Conservation (phyloP, 352 stramenopile genomes). For the Phytophthora crassamura region DNA sequence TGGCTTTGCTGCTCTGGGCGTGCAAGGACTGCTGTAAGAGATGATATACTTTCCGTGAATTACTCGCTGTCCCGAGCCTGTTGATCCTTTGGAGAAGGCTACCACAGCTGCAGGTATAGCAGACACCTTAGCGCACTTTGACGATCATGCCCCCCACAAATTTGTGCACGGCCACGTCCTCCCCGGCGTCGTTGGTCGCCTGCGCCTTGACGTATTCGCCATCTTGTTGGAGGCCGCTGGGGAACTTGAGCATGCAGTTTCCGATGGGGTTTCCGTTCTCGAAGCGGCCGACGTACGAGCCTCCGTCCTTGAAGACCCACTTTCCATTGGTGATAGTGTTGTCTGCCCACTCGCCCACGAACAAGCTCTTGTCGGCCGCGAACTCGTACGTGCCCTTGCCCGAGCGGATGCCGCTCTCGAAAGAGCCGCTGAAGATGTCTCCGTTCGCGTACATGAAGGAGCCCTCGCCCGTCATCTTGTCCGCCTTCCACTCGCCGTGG, state of each 20-base stretch:
- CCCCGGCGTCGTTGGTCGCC: slow-evolving; percentile 49
- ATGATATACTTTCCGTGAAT: slow-evolving; percentile 36
- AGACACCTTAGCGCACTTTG: slow-evolving; percentile 79
- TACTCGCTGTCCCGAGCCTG: slow-evolving; percentile 1
- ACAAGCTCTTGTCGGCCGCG: slow-evolving; percentile 75
- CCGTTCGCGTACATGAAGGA: slow-evolving; percentile 93
- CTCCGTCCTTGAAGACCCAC: slow-evolving; percentile 92
- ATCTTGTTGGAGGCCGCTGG: slow-evolving; percentile 83
- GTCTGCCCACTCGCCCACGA: slow-evolving; percentile 88
- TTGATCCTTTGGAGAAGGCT: too few species aligned
- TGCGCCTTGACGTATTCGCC: slow-evolving; percentile 82
- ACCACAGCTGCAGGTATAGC: too few species aligned
- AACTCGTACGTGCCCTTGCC: slow-evolving; percentile 93
- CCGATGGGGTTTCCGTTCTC: slow-evolving; percentile 89
- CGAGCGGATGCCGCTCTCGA: slow-evolving; percentile 78
- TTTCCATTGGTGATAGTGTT: slow-evolving; percentile 90
- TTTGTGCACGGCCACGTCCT: slow-evolving; percentile 65
- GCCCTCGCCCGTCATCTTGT: slow-evolving; percentile 90
- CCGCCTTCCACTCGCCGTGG: slow-evolving; percentile 88
- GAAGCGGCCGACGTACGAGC: slow-evolving; percentile 85
- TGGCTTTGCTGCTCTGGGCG: background rate
- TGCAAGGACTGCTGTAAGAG: slow-evolving; percentile 4
- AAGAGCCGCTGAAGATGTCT: slow-evolving; percentile 92
- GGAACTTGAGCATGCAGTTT: slow-evolving; percentile 89
- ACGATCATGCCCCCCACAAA: slow-evolving; percentile 76